phyloP scores from a whole-genome alignment of 2,329 filamentous ascomycete genomes.

The Coleophoma cylindrospora region DNA sequence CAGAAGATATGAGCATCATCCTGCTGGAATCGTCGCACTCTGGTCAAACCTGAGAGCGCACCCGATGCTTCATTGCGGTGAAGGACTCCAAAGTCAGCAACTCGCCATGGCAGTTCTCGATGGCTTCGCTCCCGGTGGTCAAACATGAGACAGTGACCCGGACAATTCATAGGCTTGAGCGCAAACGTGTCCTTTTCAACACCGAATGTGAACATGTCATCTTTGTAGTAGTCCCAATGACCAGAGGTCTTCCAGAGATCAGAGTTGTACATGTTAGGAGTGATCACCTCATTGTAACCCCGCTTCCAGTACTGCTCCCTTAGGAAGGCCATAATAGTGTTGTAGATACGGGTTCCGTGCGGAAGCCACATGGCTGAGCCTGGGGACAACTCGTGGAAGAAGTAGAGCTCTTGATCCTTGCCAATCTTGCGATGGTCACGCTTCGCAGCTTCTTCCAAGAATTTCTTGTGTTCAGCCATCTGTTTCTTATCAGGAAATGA shows the following conservation, averaged over 20 bases:
- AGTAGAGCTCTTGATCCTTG: conserved; percentile 94
- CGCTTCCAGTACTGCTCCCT: conserved; percentile 87
- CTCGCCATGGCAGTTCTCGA: conserved; percentile 81
- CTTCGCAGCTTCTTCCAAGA: conserved; percentile 96
- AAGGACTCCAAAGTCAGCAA: conserved; percentile 93
- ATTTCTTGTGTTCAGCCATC: conserved; percentile 89
- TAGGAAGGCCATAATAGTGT: conserved; percentile 76
- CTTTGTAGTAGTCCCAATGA: conserved; percentile 90
- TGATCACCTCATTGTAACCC: conserved; percentile 91
- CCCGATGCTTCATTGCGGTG: conserved; percentile 95
- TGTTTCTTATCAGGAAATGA: conserved; percentile 96
- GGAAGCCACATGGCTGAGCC: conserved; percentile 91
- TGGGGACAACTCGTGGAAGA: conserved; percentile 92
- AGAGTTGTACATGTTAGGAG: conserved; percentile 94
- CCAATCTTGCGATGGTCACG: conserved; percentile 92
- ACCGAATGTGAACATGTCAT: conserved; percentile 90
- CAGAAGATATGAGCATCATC: conserved; percentile 98
- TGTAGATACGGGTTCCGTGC: conserved; percentile 90
- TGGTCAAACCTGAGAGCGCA: conserved; percentile 82
- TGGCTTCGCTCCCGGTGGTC: conserved; percentile 80
- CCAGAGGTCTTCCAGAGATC: conserved; percentile 92
- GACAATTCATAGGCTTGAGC: conserved; percentile 98
- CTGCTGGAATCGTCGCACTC: conserved; percentile 91
- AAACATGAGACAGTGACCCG: conserved; percentile 88
- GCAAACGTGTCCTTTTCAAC: conserved; percentile 81